These are phyloP conservation scores for Neofusicoccum cordaticola DNA, from an alignment of 2,329 filamentous ascomycete genomes.

Conservation along the genomic window DNA sequence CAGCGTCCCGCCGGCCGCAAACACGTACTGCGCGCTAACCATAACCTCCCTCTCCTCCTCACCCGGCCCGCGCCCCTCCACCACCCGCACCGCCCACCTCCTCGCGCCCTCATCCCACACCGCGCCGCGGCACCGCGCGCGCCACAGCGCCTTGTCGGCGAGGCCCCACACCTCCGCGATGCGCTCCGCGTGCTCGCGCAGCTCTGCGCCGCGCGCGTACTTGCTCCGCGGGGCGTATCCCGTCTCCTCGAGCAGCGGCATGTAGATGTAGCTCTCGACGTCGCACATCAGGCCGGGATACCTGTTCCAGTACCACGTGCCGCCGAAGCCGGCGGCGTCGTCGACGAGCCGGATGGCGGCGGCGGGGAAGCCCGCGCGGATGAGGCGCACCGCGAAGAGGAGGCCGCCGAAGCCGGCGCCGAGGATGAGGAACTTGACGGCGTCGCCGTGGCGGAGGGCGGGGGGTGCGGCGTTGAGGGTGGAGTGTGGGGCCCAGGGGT, in stretches of 20 bases:
- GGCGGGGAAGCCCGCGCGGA: conserved; percentile 35
- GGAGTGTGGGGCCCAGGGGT: conserved; percentile 27
- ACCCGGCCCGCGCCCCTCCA: conserved; percentile 40
- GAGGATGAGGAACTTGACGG: conserved; percentile 34
- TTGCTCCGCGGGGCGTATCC: conserved; percentile 31
- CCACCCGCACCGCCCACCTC: conserved; percentile 33
- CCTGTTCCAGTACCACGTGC: conserved; percentile 30
- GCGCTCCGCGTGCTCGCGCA: conserved; percentile 34
- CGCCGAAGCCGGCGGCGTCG: conserved; percentile 23
- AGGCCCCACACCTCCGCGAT: conserved; percentile 47
- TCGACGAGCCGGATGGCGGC: conserved; percentile 35
- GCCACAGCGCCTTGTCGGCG: conserved; percentile 28
- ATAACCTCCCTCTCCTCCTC: conserved; percentile 29
- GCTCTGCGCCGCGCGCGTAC: conserved; percentile 35
- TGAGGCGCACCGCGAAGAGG: conserved; percentile 39
- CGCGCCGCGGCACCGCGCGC: conserved; percentile 36
- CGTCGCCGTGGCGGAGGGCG: neutral
- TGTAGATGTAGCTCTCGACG: conserved; percentile 25
- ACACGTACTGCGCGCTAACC: conserved; percentile 27
- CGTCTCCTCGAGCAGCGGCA: conserved; percentile 42
- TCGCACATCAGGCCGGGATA: conserved; percentile 27
- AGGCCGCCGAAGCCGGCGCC: conserved; percentile 47
- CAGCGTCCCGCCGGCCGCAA: conserved; percentile 29
- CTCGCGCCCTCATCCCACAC: conserved; percentile 51
- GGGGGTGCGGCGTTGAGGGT: neutral